A percentile compares a stretch with the other conserved stretches of the same genome.
These are phyloP conservation scores for Pseudonectria foliicola DNA, from an alignment of 2,329 filamentous ascomycete genomes.

Conservation along the genomic window DNA sequence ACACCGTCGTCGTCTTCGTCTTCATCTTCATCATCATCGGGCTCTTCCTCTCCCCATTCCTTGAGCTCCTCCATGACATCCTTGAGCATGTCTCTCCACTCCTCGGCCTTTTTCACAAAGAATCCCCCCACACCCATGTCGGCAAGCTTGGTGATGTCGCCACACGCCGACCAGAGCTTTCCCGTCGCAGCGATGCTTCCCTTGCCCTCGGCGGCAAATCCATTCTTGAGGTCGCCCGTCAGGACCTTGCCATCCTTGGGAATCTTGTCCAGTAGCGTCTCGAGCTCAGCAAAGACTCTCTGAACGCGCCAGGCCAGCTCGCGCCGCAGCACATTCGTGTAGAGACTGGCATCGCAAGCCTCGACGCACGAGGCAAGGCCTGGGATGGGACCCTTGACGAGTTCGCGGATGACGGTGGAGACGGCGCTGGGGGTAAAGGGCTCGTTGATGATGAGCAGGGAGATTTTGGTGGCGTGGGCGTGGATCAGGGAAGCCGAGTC, in stretches of 20 bases:
- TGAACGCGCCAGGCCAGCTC: constrained; percentile 57
- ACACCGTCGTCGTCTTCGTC: constrained; percentile 38
- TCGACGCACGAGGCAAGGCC: constrained; percentile 66
- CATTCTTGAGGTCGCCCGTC: constrained; percentile 17
- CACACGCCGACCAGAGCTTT: constrained; percentile 77
- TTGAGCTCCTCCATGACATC: constrained; percentile 82
- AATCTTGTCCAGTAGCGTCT: constrained; percentile 53
- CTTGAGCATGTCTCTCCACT: constrained; percentile 67
- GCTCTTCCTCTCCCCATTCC: constrained; percentile 74
- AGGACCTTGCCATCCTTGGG: constrained; percentile 50
- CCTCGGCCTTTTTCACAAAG: constrained; percentile 62
- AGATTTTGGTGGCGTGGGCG: constrained; percentile 81
- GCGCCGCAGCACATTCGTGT: constrained; percentile 54
- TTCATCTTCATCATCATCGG: constrained; percentile 48
- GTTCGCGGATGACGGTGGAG: constrained; percentile 59
- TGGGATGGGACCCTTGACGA: constrained; percentile 67
- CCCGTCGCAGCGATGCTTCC: constrained; percentile 62
- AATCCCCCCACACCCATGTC: constrained; percentile 62
- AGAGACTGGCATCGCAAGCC: constrained; percentile 52
- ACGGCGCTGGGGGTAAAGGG: constrained; percentile 80
- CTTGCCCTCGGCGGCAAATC: constrained; percentile 33
- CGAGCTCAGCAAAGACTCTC: constrained; percentile 56
- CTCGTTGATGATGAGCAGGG: constrained; percentile 76
- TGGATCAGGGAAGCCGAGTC: constrained; percentile 67
- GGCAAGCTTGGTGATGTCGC: constrained; percentile 59